These are phyloP conservation scores for Vanrija sp. DNA, from an alignment of 1,284 basidiomycete species.

Conservation along the genomic window DNA sequence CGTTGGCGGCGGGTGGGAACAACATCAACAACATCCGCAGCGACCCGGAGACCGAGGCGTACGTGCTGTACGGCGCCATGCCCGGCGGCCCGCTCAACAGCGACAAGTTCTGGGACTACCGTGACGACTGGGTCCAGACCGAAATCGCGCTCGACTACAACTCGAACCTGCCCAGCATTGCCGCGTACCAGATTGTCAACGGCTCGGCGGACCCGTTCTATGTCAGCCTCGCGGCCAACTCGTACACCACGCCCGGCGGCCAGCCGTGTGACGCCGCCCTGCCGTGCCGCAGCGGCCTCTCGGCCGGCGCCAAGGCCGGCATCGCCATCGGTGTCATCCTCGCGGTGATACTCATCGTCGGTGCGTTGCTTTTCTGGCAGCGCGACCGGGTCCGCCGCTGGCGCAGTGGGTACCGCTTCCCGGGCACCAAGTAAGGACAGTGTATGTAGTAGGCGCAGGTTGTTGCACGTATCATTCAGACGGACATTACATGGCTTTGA, in stretches of 20 bases:
- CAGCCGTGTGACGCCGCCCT: conserved; percentile 71
- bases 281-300: conserved; percentile 56
- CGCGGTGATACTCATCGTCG: conserved; percentile 44
- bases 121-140: conserved; percentile 54
- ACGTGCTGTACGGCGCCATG: conserved; percentile 79
- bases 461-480: too few species aligned
- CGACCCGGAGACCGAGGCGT: conserved; percentile 63
- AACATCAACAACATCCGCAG: conserved; percentile 64
- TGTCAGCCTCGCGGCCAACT: conserved; percentile 63
- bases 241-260: conserved; percentile 64
- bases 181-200: conserved; percentile 54
- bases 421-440: too few species aligned
- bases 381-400: not conserved
- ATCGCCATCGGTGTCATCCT: conserved; percentile 70
- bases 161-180: conserved; percentile 75
- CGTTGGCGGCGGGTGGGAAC: conserved; percentile 73
- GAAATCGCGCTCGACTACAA: conserved; percentile 59
- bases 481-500: too few species aligned
- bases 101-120: conserved; percentile 76
- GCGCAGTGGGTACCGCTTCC: not conserved
- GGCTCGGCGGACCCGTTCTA: conserved; percentile 67
- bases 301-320: conserved; percentile 55
- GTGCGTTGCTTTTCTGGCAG: not conserved
- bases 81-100: conserved; percentile 76
- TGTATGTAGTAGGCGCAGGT: too few species aligned